phyloP scores from a whole-genome alignment of 2,329 filamentous ascomycete genomes.

The Plectosphaerella cucumerina region DNA sequence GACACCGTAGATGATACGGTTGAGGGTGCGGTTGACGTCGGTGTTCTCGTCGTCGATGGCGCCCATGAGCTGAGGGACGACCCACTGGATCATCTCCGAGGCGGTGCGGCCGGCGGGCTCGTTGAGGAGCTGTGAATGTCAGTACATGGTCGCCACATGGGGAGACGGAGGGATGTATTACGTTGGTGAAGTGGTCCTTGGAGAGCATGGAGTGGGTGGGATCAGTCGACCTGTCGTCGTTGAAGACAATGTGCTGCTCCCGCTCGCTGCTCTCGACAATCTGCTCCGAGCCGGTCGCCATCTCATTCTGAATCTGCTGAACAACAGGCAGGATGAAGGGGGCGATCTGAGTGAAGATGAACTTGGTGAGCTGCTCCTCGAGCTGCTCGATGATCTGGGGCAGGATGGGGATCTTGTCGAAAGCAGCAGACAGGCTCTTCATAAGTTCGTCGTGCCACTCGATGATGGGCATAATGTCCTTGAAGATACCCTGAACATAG shows the following conservation, averaged over 20 bases:
- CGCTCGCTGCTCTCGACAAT: constrained; percentile 81
- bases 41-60: constrained; percentile 76
- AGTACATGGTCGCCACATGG: background rate
- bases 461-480: constrained; percentile 83
- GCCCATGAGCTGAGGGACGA: constrained; percentile 82
- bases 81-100: constrained; percentile 75
- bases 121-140: constrained; percentile 60
- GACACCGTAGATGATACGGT: constrained; percentile 75
- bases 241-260: constrained; percentile 83
- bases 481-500: constrained; percentile 70
- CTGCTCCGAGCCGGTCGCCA: constrained; percentile 79
- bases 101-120: constrained; percentile 83
- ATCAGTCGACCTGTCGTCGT: constrained; percentile 70
- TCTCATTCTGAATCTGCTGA: constrained; percentile 79
- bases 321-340: constrained; percentile 86
- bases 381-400: constrained; percentile 82
- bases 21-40: constrained; percentile 66
- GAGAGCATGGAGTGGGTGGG: constrained; percentile 95
- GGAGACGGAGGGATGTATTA: constrained; percentile 27
- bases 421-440: constrained; percentile 70
- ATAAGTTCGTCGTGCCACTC: constrained; percentile 89
- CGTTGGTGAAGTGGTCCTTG: constrained; percentile 91
- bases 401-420: constrained; percentile 81
- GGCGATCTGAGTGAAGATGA: constrained; percentile 87
- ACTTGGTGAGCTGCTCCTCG: constrained; percentile 81